Evolutionary conservation across 2,329 filamentous ascomycete species (phyloP), one percentile per base, ranked within the genome.

Genomic region (Cladobotryum protrusum): DNA sequence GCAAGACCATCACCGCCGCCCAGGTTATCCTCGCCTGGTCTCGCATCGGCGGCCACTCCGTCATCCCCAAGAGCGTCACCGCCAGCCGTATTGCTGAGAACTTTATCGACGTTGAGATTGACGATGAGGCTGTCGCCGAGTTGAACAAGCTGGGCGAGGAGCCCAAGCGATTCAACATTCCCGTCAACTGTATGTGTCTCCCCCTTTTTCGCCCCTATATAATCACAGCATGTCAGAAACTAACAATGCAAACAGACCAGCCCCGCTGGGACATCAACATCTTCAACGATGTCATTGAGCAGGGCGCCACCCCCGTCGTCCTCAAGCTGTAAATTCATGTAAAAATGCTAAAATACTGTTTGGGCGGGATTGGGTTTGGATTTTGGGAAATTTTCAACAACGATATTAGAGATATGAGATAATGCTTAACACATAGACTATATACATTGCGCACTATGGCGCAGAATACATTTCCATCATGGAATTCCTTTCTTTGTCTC

Each of bases 21-120:
- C 72, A 74, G 58, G 69, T 73, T 54, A 61, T 74, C 74, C 66
- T 82, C 69, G 63, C 83, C 72, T 83, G 82, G 81, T 65, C 72
- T 71, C 63, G 76, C 69, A 58, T 75, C 41, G 67, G 81, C 57
- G 83, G 82, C 48, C 83, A 83, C 68, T 80, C 75, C 58, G 86
- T 89, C 57, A 88, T 89, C 59, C 86, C 86, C 61, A 89, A 89
- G 75, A 84, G 78, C 17, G 84, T 88, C 55, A 87, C 78, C 50
- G 74, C 81, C 45, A 73, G 74, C 33, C 79, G 86, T 51, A 89
- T 90, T 57, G 72, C 78, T 60, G 76, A 74, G 61, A 89, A 90
- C 75, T 88, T 84, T 63, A 72, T 83, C 69, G 77, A 86, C 66
- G 74, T 83, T 45, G 77, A 87, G 61, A 70, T 88, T 52, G 68